These are phyloP conservation scores for Gyrodon lividus DNA, from an alignment of 768 basidiomycete genomes.

Conservation along the genomic window DNA sequence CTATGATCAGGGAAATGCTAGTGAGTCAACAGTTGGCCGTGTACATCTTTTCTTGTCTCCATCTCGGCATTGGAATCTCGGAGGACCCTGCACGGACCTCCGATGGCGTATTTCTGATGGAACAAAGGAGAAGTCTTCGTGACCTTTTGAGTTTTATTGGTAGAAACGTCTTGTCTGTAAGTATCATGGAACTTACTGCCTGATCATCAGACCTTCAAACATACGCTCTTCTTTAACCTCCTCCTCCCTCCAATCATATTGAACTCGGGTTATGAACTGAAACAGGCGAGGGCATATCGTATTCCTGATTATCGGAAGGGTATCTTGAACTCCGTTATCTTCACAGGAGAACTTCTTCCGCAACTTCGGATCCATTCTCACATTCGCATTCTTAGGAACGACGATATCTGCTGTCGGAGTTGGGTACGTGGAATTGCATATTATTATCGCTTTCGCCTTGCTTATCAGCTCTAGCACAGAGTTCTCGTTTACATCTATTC, in stretches of 20 bases:
- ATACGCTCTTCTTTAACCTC: slow-evolving; percentile 96
- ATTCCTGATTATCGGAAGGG: background rate
- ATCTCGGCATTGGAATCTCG: background rate
- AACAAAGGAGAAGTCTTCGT: background rate
- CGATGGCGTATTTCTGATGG: background rate
- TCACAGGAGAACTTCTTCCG: slow-evolving; percentile 95
- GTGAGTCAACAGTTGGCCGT: slow-evolving; percentile 50
- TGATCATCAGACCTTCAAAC: slow-evolving; percentile 78
- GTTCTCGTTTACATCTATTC: slow-evolving; percentile 94
- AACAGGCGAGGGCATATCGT: slow-evolving; percentile 60
- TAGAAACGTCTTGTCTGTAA: background rate
- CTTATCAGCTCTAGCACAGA: slow-evolving; percentile 61
- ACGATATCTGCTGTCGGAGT: slow-evolving; percentile 96
- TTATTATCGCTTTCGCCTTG: slow-evolving; percentile 3
- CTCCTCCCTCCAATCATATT: slow-evolving; percentile 98
- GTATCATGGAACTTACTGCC: slow-evolving; percentile 11
- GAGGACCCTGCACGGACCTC: background rate
- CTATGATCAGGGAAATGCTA: slow-evolving; percentile 96
- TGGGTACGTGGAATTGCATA: slow-evolving; percentile 58
- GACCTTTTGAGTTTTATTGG: background rate
- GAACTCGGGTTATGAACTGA: slow-evolving; percentile 96
- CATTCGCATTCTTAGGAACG: slow-evolving; percentile 91
- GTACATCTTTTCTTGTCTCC: background rate
- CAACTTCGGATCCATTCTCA: slow-evolving; percentile 95
- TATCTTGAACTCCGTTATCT: background rate